Base-by-base conservation (phyloP, 2,329 filamentous ascomycete species). In the Diaporthe sp. region DNA sequence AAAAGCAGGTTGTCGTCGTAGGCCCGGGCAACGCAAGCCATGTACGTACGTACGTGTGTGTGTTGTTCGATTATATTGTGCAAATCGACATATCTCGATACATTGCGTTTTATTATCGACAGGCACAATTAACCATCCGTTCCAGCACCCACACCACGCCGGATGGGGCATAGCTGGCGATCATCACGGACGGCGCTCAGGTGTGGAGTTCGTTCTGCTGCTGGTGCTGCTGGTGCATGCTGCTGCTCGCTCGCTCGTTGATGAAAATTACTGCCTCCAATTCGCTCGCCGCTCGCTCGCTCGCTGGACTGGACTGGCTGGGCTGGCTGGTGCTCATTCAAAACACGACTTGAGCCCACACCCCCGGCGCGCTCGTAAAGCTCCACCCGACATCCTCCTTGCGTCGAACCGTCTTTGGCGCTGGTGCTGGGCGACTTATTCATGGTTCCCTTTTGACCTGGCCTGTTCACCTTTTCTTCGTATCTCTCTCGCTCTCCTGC, bases 121-220 rank as follows among this genome's bases (percentile, higher is more conserved):
- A 40, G 30, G 40, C 25, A n/a, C 28, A 33, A 47, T 71, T 7
- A 35, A 33, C 55, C 35, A n/a, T 30, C 45, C 42, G n/a, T 71
- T 45, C 68, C 69, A 61, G 35, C 17, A 40, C 30, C 28, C 52
- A 54, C 52, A 54, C 52, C 52, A 71, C 69, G n/a, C 69, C 57
- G 40, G 35, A 71, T 42, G 10, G 50, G 57, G 69, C 17, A 30
- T 42, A 60, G 69, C 30, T 45, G 45, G 45, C 57, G 45, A 57
- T 57, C 45, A 71, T 71, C 57, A 71, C 45, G 57, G 69, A 71
- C 69, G 55, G 69, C 57, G 69, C 55, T 71, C 55, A 40, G 69
- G 30, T 71, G 69, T 71, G 69, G 69, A 52, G 68, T n/a, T n/a
- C n/a, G n/a, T n/a, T n/a, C n/a, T n/a, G n/a, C n/a, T n/a, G n/a